phyloP scores from a whole-genome alignment of 139 green algal species.

The Chara braunii region DNA sequence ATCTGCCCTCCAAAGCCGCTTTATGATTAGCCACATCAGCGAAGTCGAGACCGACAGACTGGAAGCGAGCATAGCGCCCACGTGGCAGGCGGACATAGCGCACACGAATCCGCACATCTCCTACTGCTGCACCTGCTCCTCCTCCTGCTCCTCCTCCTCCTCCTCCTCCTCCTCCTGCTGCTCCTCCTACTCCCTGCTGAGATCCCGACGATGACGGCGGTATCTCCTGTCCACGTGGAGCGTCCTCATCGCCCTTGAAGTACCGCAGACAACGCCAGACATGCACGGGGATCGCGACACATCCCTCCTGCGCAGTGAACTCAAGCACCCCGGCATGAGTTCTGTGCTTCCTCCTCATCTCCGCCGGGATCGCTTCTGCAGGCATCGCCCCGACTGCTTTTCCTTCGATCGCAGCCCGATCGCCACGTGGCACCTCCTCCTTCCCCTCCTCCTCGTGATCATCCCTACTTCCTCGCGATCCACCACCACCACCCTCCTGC shows the following conservation, averaged over 20 bases:
- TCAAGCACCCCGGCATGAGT: slow-evolving; percentile 41
- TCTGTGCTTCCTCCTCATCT: too few relatives aligned
- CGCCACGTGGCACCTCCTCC: too few relatives aligned
- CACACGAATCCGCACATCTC: too few relatives aligned
- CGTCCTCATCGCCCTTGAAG: background rate
- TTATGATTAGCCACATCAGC: slow-evolving; percentile 32
- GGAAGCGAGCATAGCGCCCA: slow-evolving; percentile 19
- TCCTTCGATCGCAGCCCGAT: too few relatives aligned
- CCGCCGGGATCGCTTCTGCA: too few relatives aligned
- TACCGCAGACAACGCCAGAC: slow-evolving; percentile 4
- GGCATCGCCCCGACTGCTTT: too few relatives aligned
- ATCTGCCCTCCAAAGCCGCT: slow-evolving; percentile 20
- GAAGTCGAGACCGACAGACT: slow-evolving; percentile 24
- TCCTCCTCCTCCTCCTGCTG: too few relatives aligned
- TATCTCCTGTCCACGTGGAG: too few relatives aligned
- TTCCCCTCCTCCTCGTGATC: background rate
- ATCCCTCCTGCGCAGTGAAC: slow-evolving; percentile 33
- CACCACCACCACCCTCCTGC: background rate
- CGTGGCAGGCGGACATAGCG: slow-evolving; percentile 21
- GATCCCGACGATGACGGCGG: too few relatives aligned
- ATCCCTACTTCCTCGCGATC: background rate
- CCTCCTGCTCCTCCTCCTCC: background rate
- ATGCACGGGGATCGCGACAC: slow-evolving; percentile 20
- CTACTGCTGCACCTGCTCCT: background rate
- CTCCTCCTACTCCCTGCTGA: too few relatives aligned